A percentile compares a stretch with the other conserved stretches of the same genome.
Conservation (phyloP, 2,329 filamentous ascomycete genomes). For the Diaporthe nobilis region DNA sequence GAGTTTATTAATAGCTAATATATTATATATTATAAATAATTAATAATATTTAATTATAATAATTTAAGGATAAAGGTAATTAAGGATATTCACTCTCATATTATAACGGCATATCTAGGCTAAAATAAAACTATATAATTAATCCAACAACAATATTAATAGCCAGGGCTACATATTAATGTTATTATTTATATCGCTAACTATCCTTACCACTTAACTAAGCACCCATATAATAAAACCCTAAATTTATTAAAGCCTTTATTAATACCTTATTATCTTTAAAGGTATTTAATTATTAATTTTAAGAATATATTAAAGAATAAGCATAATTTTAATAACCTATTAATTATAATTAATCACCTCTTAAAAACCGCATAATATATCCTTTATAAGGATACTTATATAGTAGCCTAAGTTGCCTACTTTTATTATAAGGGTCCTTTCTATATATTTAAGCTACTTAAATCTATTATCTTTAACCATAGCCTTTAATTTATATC, state of each 20-base stretch:
- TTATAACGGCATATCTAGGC: neutral
- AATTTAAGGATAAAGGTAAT: neutral
- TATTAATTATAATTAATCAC: neutral
- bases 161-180: neutral
- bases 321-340: neutral
- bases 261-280: neutral
- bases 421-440: neutral
- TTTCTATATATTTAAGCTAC: neutral
- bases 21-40: neutral
- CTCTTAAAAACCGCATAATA: neutral
- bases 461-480: neutral
- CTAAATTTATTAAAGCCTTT: neutral
- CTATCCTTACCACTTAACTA: neutral
- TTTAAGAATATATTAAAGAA: neutral
- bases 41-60: neutral
- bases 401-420: neutral
- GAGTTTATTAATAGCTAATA: neutral
- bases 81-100: neutral
- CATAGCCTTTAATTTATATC: neutral
- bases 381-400: neutral
- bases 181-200: neutral
- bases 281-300: neutral
- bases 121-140: neutral
- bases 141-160: neutral
- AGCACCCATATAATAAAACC: neutral